Percentiles rank a stretch among this genome's conserved stretches.
Conservation (phyloP, 2,329 filamentous ascomycete genomes). For the Xylariaceae sp. region DNA sequence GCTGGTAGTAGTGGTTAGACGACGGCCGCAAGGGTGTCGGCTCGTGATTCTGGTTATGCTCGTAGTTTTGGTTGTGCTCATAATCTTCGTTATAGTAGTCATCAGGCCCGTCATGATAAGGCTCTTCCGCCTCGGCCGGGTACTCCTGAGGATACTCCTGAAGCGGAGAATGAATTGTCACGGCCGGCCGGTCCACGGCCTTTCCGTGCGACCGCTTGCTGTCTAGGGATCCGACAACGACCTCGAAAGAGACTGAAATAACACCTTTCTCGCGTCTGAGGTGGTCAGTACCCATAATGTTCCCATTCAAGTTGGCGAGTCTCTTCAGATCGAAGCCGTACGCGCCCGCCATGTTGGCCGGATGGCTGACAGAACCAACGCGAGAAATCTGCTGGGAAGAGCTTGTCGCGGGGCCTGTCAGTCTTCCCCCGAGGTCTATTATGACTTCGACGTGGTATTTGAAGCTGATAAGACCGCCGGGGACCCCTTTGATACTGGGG, state of each 20-base stretch:
- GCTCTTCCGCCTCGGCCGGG: conserved; percentile 12
- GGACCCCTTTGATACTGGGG: conserved; percentile 82
- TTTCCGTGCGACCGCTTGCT: conserved; percentile 35
- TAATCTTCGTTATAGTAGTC: conserved; percentile 21
- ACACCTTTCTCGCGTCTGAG: conserved; percentile 86
- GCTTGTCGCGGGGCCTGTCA: conserved; percentile 50
- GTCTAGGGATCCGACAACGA: conserved; percentile 80
- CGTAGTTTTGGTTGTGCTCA: no score
- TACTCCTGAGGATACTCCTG: conserved; percentile 9
- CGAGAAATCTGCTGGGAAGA: conserved; percentile 32
- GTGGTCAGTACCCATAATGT: conserved; percentile 79
- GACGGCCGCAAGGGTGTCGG: conserved; percentile 11
- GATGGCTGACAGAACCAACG: conserved; percentile 28
- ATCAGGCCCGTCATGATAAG: conserved; percentile 25
- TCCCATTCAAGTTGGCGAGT: conserved; percentile 50
- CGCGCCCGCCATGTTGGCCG: conserved; percentile 19
- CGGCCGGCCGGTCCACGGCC: conserved; percentile 15
- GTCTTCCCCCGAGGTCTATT: conserved; percentile 81
- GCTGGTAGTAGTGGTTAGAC: conserved; percentile 19
- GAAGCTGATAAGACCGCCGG: conserved; percentile 91
- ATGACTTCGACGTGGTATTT: conserved; percentile 91
- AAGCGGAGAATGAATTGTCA: conserved; percentile 14
- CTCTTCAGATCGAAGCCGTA: conserved; percentile 36
- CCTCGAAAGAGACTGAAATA: conserved; percentile 78
- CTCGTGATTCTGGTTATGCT: conserved; percentile 16